These are phyloP conservation scores for Hordeum pubiflorum DNA, from an alignment of 202 grass and related monocot genomes.

Conservation along the genomic window DNA sequence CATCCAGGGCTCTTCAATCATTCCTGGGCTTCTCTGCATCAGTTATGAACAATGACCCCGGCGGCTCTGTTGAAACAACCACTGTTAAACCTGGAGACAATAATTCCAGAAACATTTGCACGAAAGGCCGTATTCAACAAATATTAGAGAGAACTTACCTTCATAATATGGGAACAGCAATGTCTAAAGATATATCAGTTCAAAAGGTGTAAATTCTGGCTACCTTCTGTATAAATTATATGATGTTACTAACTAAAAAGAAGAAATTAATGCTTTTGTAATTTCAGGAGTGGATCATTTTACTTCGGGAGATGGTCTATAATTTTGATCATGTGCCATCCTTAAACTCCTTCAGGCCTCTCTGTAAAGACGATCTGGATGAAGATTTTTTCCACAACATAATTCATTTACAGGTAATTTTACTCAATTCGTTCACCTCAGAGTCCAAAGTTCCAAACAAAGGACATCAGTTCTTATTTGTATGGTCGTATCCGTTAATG, in stretches of 20 bases:
- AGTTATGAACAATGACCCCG: conserved; percentile 50
- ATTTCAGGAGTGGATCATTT: conserved; percentile 85
- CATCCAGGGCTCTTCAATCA: conserved; percentile 67
- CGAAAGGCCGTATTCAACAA: conserved; percentile 49
- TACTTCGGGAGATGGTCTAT: conserved; percentile 78
- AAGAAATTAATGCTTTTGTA: conserved; percentile 20
- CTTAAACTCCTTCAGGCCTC: conserved; percentile 61
- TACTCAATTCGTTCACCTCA: conserved; percentile 24
- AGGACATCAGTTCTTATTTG: conserved; percentile 20
- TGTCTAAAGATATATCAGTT: conserved; percentile 73
- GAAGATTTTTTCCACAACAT: conserved; percentile 93
- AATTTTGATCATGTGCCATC: conserved; percentile 53
- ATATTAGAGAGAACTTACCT: conserved; percentile 74
- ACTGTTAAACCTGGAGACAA: conserved; percentile 13
- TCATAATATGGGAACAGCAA: conserved; percentile 71
- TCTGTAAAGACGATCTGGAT: conserved; percentile 80
- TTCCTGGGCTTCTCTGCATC: conserved; percentile 63
- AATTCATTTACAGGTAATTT: conserved; percentile 88
- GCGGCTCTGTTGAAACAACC: conserved; percentile 7
- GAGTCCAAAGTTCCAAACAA: neutral
- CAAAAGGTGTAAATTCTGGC: conserved; percentile 53
- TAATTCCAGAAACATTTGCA: conserved; percentile 36
- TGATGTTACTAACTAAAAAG: neutral
- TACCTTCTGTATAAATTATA: neutral
- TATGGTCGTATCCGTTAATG: conserved; percentile 31